Percentiles rank a stretch among this genome's conserved stretches.
phyloP scores from a whole-genome alignment of 2,329 filamentous ascomycete species.

The Aciculosporium take region DNA sequence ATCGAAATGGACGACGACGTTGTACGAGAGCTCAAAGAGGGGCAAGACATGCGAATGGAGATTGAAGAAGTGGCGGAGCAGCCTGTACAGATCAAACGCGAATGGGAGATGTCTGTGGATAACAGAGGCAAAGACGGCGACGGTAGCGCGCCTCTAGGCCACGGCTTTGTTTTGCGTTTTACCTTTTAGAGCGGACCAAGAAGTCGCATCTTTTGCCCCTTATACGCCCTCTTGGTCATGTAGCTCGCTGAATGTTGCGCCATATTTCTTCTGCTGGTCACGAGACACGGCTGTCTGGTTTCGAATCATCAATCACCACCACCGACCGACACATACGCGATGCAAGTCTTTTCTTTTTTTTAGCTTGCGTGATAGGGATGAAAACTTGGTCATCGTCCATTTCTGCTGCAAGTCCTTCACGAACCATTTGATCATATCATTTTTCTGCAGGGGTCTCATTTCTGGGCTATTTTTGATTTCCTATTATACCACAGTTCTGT shows the following conservation, averaged over 20 bases:
- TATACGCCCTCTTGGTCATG: not conserved
- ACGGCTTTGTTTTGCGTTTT: slow-evolving; percentile 10
- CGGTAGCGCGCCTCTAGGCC: not conserved
- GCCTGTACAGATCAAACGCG: slow-evolving; percentile 28
- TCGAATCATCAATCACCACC: too few species aligned
- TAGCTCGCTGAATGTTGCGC: too few species aligned
- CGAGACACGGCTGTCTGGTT: too few species aligned
- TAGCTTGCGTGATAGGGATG: too few species aligned
- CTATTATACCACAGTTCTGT: not conserved
- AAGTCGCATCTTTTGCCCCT: not conserved
- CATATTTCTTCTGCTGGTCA: too few species aligned
- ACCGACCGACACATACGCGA: not conserved
- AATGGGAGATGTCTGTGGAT: slow-evolving; percentile 50
- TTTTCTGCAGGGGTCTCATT: not conserved
- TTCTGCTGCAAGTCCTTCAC: too few species aligned
- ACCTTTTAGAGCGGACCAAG: slow-evolving; percentile 6
- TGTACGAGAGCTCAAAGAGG: slow-evolving; percentile 68
- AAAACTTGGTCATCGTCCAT: too few species aligned
- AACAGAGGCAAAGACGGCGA: slow-evolving; percentile 19
- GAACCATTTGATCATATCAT: too few species aligned
- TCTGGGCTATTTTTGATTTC: too few species aligned
- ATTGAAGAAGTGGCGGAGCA: slow-evolving; percentile 33
- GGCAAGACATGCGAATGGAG: slow-evolving; percentile 79
- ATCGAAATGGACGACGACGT: slow-evolving; percentile 87
- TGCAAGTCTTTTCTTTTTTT: not conserved